Conservation (phyloP, 2,329 filamentous ascomycete species). For the Penicillium sp. region DNA sequence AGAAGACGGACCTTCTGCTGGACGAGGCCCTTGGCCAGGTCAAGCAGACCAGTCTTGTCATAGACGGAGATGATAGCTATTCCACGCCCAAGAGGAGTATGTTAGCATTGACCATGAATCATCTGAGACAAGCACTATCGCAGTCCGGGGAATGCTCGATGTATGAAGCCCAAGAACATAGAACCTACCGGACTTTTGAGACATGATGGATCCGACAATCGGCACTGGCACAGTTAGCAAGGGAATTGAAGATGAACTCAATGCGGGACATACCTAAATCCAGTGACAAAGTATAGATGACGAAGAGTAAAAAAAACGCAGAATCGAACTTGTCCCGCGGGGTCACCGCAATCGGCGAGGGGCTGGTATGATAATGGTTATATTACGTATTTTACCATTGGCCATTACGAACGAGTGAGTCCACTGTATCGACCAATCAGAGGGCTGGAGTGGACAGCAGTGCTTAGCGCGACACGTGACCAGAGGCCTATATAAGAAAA, state of each 20-base stretch:
- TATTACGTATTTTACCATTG: slow-evolving; percentile 12
- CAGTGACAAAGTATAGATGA: slow-evolving; percentile 19
- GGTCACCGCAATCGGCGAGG: slow-evolving; percentile 30
- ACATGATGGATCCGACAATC: slow-evolving; percentile 35
- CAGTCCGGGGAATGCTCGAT: slow-evolving; percentile 22
- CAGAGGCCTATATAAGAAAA: slow-evolving; percentile 15
- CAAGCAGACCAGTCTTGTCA: slow-evolving; percentile 94
- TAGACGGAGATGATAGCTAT: slow-evolving; percentile 93
- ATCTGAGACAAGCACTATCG: slow-evolving; percentile 18
- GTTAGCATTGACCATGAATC: slow-evolving; percentile 17
- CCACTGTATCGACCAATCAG: slow-evolving; percentile 1
- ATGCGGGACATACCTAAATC: slow-evolving; percentile 18
- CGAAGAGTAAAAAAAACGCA: slow-evolving; percentile 21
- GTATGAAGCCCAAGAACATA: slow-evolving; percentile 27
- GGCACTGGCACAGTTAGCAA: slow-evolving; percentile 24
- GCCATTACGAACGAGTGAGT: neutral
- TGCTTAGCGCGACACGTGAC: slow-evolving; percentile 21
- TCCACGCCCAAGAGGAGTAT: neutral
- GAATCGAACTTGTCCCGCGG: slow-evolving; percentile 24
- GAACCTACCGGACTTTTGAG: slow-evolving; percentile 44
- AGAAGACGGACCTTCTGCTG: slow-evolving; percentile 89
- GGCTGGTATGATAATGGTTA: neutral
- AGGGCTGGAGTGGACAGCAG: neutral
- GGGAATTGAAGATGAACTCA: slow-evolving; percentile 3
- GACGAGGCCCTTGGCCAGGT: slow-evolving; percentile 86